Conservation (phyloP, 257 asterid genomes). For the Nicotiana sylvestris region DNA sequence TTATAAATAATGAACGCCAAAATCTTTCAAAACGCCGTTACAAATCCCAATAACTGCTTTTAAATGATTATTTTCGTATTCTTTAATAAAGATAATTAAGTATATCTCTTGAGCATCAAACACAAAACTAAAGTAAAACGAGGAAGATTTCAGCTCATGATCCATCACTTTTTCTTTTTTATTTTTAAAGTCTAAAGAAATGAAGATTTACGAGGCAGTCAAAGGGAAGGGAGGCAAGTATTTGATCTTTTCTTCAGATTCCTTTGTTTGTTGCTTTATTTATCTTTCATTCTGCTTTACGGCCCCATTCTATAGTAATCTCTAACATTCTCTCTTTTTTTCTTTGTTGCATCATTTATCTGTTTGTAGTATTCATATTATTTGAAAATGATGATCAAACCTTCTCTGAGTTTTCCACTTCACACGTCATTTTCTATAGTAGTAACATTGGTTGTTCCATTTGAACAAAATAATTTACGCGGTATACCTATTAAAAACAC, state of each 20-base stretch:
- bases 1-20: background rate
- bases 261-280: constrained; percentile 18
- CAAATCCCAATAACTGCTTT: background rate
- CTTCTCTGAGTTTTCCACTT: background rate
- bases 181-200: constrained; percentile 16
- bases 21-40: background rate
- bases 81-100: background rate
- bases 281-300: constrained; percentile 17
- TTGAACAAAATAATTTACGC: background rate
- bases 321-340: background rate
- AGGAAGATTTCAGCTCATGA: constrained; percentile 7
- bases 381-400: background rate
- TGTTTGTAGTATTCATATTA: background rate
- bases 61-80: background rate
- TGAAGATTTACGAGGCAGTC: constrained; percentile 42
- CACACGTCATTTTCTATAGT: constrained; percentile 12
- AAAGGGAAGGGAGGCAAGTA: constrained; percentile 26
- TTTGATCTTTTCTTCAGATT: constrained; percentile 19
- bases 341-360: constrained; percentile 3
- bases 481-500: too few species aligned
- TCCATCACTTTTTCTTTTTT: background rate
- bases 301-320: constrained; percentile 33
- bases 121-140: background rate
- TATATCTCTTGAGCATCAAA: background rate
- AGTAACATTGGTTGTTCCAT: background rate